Evolutionary conservation across 2,329 filamentous ascomycete genomes (phyloP).

Genomic region (Trichoderma sp.): DNA sequence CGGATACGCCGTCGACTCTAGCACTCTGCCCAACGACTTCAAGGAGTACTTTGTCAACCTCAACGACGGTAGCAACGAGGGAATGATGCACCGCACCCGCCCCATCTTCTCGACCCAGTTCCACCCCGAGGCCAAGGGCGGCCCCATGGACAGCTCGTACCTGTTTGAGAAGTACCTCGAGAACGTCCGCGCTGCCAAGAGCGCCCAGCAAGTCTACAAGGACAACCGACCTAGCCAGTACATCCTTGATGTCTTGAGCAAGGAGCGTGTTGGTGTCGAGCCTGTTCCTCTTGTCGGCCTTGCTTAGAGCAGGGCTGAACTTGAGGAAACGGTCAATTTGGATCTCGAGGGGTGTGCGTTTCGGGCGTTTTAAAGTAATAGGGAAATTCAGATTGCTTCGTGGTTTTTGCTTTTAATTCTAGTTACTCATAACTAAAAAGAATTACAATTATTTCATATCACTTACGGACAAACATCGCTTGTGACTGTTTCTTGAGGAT

Average conservation of each 20-base stretch:
- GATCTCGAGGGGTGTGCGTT: background rate
- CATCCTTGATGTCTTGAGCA: slow-evolving; percentile 85
- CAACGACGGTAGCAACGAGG: slow-evolving; percentile 96
- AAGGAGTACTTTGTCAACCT: slow-evolving; percentile 99
- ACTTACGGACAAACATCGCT: background rate
- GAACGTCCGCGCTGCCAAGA: slow-evolving; percentile 86
- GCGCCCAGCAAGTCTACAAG: slow-evolving; percentile 72
- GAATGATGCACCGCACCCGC: slow-evolving; percentile 90
- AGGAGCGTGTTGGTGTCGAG: slow-evolving; percentile 90
- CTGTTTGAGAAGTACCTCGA: slow-evolving; percentile 96
- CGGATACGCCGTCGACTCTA: slow-evolving; percentile 89
- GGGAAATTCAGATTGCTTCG: background rate
- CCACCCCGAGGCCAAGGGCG: slow-evolving; percentile 97
- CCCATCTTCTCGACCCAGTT: slow-evolving; percentile 99
- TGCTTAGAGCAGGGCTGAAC: slow-evolving; percentile 35
- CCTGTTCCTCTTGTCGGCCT: slow-evolving; percentile 55
- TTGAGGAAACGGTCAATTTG: no score
- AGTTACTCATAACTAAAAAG: background rate
- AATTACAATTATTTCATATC: background rate
- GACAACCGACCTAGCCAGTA: slow-evolving; percentile 86
- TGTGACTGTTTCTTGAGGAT: background rate
- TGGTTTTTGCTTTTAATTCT: background rate
- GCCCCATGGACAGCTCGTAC: slow-evolving; percentile 92
- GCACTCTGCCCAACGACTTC: slow-evolving; percentile 80
- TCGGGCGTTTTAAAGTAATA: background rate